Conservation (phyloP, 192 early-diverging fungal genomes). For the Haplosporangium gracile region DNA sequence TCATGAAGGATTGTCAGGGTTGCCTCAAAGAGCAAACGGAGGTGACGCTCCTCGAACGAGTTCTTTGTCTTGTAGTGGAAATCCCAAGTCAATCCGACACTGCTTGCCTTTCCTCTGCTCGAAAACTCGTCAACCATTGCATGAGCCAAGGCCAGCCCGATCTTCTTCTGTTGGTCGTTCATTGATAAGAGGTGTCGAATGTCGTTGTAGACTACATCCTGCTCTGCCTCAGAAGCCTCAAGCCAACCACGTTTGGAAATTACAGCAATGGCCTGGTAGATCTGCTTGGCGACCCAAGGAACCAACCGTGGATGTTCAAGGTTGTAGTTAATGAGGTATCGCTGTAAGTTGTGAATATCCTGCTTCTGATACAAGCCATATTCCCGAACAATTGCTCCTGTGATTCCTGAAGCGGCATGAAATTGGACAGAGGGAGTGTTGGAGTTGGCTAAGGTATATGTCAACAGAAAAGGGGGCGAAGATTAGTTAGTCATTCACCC, state of each 20-base stretch:
- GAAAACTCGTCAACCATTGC: constrained; percentile 77
- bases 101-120: constrained; percentile 63
- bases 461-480: neutral
- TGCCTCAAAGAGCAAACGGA: constrained; percentile 66
- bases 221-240: constrained; percentile 66
- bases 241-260: constrained; percentile 76
- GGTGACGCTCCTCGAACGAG: constrained; percentile 71
- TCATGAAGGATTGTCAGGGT: constrained; percentile 64
- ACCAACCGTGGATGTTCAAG: constrained; percentile 63
- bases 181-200: constrained; percentile 63
- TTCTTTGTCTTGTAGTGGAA: constrained; percentile 74
- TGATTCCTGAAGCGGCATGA: constrained; percentile 70
- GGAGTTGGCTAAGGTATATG: constrained; percentile 63
- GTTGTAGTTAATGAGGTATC: constrained; percentile 70
- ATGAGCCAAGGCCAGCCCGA: constrained; percentile 66
- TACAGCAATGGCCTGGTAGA: constrained; percentile 70
- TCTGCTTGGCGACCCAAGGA: constrained; percentile 67
- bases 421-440: constrained; percentile 68
- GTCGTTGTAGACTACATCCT: constrained; percentile 67
- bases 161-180: constrained; percentile 57
- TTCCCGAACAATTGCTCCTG: constrained; percentile 67
- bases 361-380: constrained; percentile 64
- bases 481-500: neutral
- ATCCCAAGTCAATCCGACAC: constrained; percentile 76
- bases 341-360: constrained; percentile 68